Evolutionary conservation across 768 basidiomycete genomes (phyloP).

Genomic region (Mrakia gelida): DNA sequence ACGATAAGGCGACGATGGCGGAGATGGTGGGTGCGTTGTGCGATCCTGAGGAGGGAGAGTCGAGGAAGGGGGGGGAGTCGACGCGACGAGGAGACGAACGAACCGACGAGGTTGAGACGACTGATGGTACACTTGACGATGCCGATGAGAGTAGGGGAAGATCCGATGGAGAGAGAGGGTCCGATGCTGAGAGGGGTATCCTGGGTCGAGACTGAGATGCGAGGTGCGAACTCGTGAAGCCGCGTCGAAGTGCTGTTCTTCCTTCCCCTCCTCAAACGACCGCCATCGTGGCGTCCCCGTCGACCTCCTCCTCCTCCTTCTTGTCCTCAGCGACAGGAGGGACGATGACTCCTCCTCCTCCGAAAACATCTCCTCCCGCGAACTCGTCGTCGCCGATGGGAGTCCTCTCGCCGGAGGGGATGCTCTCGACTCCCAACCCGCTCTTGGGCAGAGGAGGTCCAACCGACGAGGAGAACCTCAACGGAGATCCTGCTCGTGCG

Average conservation of each 20-base stretch:
- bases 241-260: not conserved
- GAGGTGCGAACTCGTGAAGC: not conserved
- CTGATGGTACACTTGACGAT: not conserved
- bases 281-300: constrained; percentile 8
- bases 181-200: constrained; percentile 14
- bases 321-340: not conserved
- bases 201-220: not conserved
- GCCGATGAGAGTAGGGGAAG: not conserved
- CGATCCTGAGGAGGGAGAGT: too few relatives aligned
- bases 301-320: not conserved
- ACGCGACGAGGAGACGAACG: not conserved
- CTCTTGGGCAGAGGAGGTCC: constrained; percentile 15
- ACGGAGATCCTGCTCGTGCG: constrained; percentile 14
- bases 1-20: too few relatives aligned
- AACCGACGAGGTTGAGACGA: not conserved
- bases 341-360: not conserved
- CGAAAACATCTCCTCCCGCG: not conserved
- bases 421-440: constrained; percentile 7
- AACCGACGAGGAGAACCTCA: constrained; percentile 24
- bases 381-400: constrained; percentile 1
- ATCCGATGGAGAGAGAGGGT: not conserved
- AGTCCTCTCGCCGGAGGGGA: constrained; percentile 11
- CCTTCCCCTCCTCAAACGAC: not conserved
- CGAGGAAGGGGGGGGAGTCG: not conserved
- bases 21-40: too few relatives aligned